phyloP scores from a whole-genome alignment of 2,329 filamentous ascomycete species.

The Botrytis byssoidea region DNA sequence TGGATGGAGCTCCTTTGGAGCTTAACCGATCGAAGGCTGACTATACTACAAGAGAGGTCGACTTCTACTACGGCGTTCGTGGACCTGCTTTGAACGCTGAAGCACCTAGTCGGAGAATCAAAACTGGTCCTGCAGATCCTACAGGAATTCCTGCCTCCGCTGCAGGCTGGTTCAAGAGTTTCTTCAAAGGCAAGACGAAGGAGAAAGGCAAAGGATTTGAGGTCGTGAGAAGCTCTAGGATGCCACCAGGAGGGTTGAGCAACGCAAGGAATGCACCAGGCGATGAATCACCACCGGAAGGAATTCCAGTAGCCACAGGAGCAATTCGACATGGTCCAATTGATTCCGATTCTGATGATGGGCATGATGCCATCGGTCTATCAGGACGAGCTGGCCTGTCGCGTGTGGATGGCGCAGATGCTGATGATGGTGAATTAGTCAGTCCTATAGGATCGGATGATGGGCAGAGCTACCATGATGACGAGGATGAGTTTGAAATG shows the following conservation, averaged over 20 bases:
- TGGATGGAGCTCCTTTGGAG: slow-evolving; percentile 33
- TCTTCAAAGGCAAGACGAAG: slow-evolving; percentile 83
- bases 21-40: slow-evolving; percentile 57
- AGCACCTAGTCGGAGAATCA: slow-evolving; percentile 76
- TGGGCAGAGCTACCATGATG: slow-evolving; percentile 48
- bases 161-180: slow-evolving; percentile 78
- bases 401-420: slow-evolving; percentile 33
- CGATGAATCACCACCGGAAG: slow-evolving; percentile 65
- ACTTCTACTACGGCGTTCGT: slow-evolving; percentile 93
- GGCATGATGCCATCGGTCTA: background rate
- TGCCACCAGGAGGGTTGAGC: slow-evolving; percentile 68
- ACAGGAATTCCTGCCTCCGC: slow-evolving; percentile 88
- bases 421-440: slow-evolving; percentile 32
- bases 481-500: slow-evolving; percentile 45
- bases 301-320: slow-evolving; percentile 57
- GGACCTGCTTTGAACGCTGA: slow-evolving; percentile 84
- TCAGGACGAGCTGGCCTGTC: slow-evolving; percentile 43
- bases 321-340: slow-evolving; percentile 53
- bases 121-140: slow-evolving; percentile 92
- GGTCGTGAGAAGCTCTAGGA: slow-evolving; percentile 85
- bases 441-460: slow-evolving; percentile 40
- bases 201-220: slow-evolving; percentile 97
- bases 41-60: slow-evolving; percentile 90
- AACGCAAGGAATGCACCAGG: slow-evolving; percentile 54
- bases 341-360: slow-evolving; percentile 57